Evolutionary conservation across 2,329 filamentous ascomycete species (phyloP), one percentile per base, ranked within the genome.

Genomic region (Colletotrichum chlorophyti): DNA sequence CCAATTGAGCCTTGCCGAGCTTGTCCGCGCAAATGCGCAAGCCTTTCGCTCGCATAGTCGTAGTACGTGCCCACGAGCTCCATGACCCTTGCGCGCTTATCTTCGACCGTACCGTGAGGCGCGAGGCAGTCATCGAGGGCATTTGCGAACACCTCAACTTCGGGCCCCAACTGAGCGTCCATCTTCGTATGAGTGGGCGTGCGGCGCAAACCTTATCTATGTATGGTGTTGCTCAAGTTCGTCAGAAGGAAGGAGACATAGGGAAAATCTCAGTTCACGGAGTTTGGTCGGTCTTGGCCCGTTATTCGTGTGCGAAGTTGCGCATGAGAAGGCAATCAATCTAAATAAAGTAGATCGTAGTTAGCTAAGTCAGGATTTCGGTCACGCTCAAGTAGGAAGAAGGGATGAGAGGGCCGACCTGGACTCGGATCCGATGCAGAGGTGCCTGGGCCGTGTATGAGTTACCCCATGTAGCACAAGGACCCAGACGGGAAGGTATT

Each of bases 141-240:
- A 69, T 90, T 89, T 32, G 93, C 93, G 70, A 97, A 97, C 40
- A 86, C 83, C 75, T 97, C 92, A 58, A 96, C 91, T 73, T 97
- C 92, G 61, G 88, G 86, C 47, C 90, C 90, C 27, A 61, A 40
- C n/a, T 53, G 45, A 24, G 47, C 38, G 15, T 55, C 27, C 51
- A 60, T 60, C 15, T 48, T 54, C 42, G 24, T 19, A 15, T 23
- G 34, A 23, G 1, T 15, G 26, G 10, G 26, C n/a, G n/a, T n/a
- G n/a, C n/a, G n/a, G n/a, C n/a, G n/a, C n/a, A n/a, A n/a, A n/a
- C n/a, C n/a, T n/a, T n/a, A n/a, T n/a, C n/a, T n/a, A n/a, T n/a
- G n/a, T n/a, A n/a, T n/a, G n/a, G n/a, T n/a, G n/a, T n/a, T n/a
- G n/a, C n/a, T n/a, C n/a, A n/a, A n/a, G n/a, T n/a, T n/a, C n/a